Evolutionary conservation across 352 stramenopile species (phyloP).

Genomic region (Phytophthora chlamydospora): DNA sequence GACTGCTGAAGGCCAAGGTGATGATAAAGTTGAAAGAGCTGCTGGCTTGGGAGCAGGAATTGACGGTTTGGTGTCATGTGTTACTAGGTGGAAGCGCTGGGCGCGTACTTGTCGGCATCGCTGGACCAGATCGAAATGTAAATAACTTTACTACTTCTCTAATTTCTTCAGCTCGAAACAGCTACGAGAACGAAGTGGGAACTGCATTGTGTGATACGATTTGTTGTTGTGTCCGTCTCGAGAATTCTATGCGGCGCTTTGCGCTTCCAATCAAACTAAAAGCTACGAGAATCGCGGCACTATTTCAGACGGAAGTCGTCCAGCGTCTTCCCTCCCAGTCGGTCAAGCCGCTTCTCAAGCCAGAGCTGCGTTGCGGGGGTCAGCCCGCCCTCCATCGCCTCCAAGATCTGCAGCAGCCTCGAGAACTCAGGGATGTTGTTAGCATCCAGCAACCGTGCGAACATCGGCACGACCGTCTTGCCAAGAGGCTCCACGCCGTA

Average conservation of each 20-base stretch:
- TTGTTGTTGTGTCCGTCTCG: constrained; percentile 7
- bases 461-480: constrained; percentile 80
- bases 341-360: constrained; percentile 72
- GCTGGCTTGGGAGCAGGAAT: neutral
- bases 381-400: constrained; percentile 75
- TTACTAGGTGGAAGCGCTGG: constrained; percentile 64
- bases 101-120: constrained; percentile 61
- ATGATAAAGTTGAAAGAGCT: constrained; percentile 6
- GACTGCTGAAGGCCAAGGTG: constrained; percentile 82
- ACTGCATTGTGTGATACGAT: constrained; percentile 18
- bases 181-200: constrained; percentile 7
- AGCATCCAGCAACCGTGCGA: constrained; percentile 58
- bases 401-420: constrained; percentile 77
- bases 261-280: constrained; percentile 24
- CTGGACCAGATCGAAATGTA: constrained; percentile 79
- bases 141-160: constrained; percentile 14
- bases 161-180: constrained; percentile 5
- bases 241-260: constrained; percentile 15
- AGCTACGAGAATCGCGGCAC: neutral
- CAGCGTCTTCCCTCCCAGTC: constrained; percentile 52
- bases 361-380: constrained; percentile 70
- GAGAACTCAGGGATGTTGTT: constrained; percentile 66
- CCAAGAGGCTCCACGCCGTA: constrained; percentile 65
- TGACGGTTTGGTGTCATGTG: constrained; percentile 3
- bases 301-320: constrained; percentile 63